Evolutionary conservation across 306 rosid species (phyloP).

Genomic region (Pyrus communis): DNA sequence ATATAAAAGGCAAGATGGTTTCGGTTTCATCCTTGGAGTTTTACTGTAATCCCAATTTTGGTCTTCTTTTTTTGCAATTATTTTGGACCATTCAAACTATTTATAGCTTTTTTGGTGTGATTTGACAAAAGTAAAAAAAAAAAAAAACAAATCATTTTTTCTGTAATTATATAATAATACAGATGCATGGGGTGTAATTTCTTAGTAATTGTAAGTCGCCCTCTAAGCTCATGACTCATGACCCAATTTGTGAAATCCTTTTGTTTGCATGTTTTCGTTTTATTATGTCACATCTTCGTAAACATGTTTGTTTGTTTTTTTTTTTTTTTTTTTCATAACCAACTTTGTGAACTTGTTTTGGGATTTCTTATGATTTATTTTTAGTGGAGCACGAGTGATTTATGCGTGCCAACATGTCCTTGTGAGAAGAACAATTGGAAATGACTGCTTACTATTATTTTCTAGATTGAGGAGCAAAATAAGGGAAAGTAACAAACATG

Average conservation of each 20-base stretch:
- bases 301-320: no score
- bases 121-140: background rate
- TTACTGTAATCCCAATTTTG: slow-evolving; percentile 12
- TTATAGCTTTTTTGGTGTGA: background rate
- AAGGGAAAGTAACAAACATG: no score
- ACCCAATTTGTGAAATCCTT: background rate
- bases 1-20: slow-evolving; percentile 1
- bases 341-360: background rate
- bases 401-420: background rate
- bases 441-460: background rate
- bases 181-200: background rate
- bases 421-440: background rate
- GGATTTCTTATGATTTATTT: background rate
- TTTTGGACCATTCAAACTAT: background rate
- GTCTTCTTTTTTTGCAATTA: background rate
- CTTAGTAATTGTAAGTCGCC: background rate
- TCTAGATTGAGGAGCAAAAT: background rate
- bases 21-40: slow-evolving; percentile 13
- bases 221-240: background rate
- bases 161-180: background rate
- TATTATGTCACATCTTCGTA: background rate
- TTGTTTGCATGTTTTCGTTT: background rate
- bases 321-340: no score
- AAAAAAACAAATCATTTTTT: background rate
- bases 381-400: background rate